These are phyloP conservation scores for Ceratocystis huliohia DNA, from an alignment of 2,329 filamentous ascomycete species.

Conservation along the genomic window DNA sequence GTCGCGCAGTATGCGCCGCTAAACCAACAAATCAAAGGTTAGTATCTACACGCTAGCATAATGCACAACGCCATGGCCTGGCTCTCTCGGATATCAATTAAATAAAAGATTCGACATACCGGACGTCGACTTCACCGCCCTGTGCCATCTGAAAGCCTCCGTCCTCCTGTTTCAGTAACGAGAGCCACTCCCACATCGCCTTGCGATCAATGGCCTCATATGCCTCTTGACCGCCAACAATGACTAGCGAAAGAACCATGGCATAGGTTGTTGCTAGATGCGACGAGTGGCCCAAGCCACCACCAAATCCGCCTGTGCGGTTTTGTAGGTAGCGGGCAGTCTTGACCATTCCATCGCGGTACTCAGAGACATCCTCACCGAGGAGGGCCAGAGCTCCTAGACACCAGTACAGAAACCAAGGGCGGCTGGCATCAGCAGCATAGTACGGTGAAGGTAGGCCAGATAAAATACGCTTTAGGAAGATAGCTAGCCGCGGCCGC, in stretches of 20 bases:
- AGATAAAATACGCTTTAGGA: conserved; percentile 46
- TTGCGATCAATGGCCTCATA: conserved; percentile 68
- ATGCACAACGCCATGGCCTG: background rate
- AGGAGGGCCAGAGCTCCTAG: conserved; percentile 62
- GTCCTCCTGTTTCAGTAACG: conserved; percentile 68
- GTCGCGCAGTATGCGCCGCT: conserved; percentile 82
- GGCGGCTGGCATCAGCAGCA: conserved; percentile 70
- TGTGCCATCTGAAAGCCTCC: conserved; percentile 82
- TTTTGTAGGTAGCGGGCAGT: conserved; percentile 79
- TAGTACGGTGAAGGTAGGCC: conserved; percentile 58
- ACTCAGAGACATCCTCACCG: conserved; percentile 58
- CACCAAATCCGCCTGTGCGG: conserved; percentile 71
- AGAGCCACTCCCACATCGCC: conserved; percentile 84
- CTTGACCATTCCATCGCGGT: conserved; percentile 55
- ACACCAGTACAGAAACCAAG: conserved; percentile 93
- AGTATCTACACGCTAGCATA: conserved; percentile 1
- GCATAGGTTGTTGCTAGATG: conserved; percentile 88
- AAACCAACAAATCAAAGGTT: background rate
- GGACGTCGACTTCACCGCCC: conserved; percentile 84
- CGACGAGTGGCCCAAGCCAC: conserved; percentile 79
- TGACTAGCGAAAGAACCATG: conserved; percentile 60
- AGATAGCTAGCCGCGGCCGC: conserved; percentile 47
- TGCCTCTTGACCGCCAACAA: conserved; percentile 62
- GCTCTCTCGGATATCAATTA: background rate
- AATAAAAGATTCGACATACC: conserved; percentile 38